A percentile compares a stretch with the other conserved stretches of the same genome.
Conservation (phyloP, 2,329 filamentous ascomycete genomes). For the Spiromastix sp. region DNA sequence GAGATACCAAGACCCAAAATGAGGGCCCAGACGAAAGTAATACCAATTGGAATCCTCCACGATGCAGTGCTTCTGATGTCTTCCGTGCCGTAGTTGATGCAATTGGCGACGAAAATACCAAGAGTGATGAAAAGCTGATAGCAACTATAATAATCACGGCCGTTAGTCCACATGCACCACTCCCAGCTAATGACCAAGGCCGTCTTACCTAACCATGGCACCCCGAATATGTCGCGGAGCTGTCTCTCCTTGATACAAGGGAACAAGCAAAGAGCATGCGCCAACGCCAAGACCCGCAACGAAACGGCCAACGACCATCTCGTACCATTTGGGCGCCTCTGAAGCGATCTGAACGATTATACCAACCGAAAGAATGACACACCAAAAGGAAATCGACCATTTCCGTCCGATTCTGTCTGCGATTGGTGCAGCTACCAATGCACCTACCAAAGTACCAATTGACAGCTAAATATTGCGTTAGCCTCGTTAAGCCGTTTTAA, state of each 20-base stretch:
- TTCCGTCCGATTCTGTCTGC: constrained; percentile 37
- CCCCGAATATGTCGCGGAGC: constrained; percentile 38
- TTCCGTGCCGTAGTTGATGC: constrained; percentile 39
- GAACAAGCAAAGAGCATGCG: constrained; percentile 36
- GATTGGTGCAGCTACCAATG: constrained; percentile 30
- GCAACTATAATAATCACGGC: constrained; percentile 18
- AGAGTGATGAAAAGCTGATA: constrained; percentile 43
- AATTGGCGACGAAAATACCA: constrained; percentile 39
- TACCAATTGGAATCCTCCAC: constrained; percentile 44
- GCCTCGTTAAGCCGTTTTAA: no score
- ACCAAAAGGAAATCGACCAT: constrained; percentile 35
- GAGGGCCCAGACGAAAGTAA: constrained; percentile 48
- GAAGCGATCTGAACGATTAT: constrained; percentile 38
- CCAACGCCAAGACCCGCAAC: constrained; percentile 39
- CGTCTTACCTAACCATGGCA: constrained; percentile 32
- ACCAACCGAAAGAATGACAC: constrained; percentile 34
- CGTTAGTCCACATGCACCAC: neutral
- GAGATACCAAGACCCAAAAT: constrained; percentile 46
- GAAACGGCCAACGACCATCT: constrained; percentile 36
- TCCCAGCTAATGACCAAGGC: neutral
- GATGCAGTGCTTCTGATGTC: constrained; percentile 32
- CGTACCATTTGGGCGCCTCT: constrained; percentile 28
- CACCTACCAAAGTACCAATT: constrained; percentile 35
- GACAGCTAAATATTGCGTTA: constrained; percentile 22
- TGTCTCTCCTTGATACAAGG: constrained; percentile 39